Percentiles rank a stretch among this genome's conserved stretches.
phyloP scores from a whole-genome alignment of 202 grass and related monocot species.

The Hordeum pubiflorum region DNA sequence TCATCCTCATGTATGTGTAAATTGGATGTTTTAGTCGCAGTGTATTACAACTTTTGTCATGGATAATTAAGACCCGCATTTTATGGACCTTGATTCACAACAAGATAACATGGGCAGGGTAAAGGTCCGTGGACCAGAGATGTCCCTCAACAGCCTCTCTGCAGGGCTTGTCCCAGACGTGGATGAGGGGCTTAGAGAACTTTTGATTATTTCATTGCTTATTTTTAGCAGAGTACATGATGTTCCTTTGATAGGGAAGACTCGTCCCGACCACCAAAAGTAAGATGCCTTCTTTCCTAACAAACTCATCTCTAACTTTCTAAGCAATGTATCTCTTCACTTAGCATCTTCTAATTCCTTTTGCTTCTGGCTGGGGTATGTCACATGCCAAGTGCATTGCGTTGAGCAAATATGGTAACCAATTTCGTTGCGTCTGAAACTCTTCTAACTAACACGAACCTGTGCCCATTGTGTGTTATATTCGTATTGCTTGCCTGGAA shows the following conservation, averaged over 20 bases:
- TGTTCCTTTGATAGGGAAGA: neutral
- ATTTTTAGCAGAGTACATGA: neutral
- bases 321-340: neutral
- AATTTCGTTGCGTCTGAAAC: neutral
- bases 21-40: neutral
- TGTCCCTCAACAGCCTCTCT: neutral
- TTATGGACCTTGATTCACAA: neutral
- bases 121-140: neutral
- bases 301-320: neutral
- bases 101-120: neutral
- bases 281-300: neutral
- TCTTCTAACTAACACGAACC: neutral
- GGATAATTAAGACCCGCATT: neutral
- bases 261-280: neutral
- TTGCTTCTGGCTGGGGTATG: neutral
- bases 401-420: neutral
- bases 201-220: neutral
- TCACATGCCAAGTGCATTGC: neutral
- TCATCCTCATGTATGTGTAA: neutral
- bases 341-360: neutral
- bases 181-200: neutral
- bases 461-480: neutral
- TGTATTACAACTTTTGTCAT: neutral
- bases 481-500: neutral
- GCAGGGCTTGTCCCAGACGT: neutral